Evolutionary conservation across 805 yeast species (phyloP).

Genomic region (Metschnikowia baotianmanensis): DNA sequence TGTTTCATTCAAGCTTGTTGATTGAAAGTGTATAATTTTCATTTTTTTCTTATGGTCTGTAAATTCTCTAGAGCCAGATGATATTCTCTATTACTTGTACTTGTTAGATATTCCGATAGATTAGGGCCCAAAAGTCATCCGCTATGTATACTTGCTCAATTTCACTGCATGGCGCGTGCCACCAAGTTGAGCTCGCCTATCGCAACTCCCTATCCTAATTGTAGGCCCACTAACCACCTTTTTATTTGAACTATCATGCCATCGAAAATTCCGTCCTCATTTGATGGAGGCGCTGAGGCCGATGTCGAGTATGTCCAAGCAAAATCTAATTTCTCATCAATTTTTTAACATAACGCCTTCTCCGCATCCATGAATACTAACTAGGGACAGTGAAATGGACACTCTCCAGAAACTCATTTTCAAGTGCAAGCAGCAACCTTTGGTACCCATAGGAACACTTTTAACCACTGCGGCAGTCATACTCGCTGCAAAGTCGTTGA

Average conservation of each 20-base stretch:
- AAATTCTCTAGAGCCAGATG: too few relatives aligned
- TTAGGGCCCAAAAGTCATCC: too few relatives aligned
- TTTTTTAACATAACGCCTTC: not conserved
- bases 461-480: constrained; percentile 79
- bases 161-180: constrained; percentile 8
- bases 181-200: not conserved
- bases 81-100: too few relatives aligned
- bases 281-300: constrained; percentile 32
- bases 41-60: too few relatives aligned
- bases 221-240: not conserved
- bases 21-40: too few relatives aligned
- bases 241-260: constrained; percentile 8
- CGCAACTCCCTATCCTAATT: not conserved
- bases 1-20: too few relatives aligned
- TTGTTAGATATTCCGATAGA: too few relatives aligned
- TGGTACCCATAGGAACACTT: constrained; percentile 80
- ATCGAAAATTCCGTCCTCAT: constrained; percentile 45
- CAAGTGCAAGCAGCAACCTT: constrained; percentile 80
- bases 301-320: constrained; percentile 52
- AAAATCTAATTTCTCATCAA: not conserved
- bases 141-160: too few relatives aligned
- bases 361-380: constrained; percentile 10
- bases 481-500: constrained; percentile 73
- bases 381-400: constrained; percentile 32
- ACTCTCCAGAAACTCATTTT: constrained; percentile 55